Conservation (phyloP, 495 filamentous ascomycete genomes). For the Hypoxylon rickii region DNA sequence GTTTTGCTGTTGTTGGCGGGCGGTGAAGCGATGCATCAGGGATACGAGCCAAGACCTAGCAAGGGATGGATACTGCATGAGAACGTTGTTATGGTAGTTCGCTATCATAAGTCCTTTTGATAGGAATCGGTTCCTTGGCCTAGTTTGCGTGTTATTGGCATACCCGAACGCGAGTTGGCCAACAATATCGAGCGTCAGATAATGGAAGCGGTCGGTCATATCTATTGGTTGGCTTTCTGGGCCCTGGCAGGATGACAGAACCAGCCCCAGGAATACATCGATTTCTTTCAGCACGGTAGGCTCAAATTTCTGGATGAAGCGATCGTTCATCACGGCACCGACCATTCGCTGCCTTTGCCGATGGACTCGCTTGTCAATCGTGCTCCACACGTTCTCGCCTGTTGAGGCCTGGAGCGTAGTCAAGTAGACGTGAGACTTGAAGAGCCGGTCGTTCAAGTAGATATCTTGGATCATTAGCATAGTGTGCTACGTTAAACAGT, state of each 20-base stretch:
- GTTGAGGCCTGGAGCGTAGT: background rate
- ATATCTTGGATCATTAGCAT: constrained; percentile 38
- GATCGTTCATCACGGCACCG: constrained; percentile 18
- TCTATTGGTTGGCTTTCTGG: background rate
- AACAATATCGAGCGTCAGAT: constrained; percentile 25
- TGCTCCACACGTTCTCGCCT: background rate
- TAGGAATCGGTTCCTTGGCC: constrained; percentile 6
- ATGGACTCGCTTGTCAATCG: background rate
- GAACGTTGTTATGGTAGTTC: constrained; percentile 4
- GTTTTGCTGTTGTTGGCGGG: background rate
- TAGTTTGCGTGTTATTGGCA: constrained; percentile 18
- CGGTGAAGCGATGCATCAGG: background rate
- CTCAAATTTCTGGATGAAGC: constrained; percentile 27
- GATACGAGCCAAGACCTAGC: background rate
- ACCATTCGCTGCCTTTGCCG: constrained; percentile 1
- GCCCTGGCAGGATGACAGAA: constrained; percentile 35
- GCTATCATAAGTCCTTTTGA: background rate
- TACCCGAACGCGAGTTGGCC: constrained; percentile 31
- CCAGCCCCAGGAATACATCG: constrained; percentile 17
- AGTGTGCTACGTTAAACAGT: no score
- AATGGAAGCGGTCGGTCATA: constrained; percentile 8
- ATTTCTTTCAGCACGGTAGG: constrained; percentile 26
- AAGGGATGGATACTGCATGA: constrained; percentile 23
- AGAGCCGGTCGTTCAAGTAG: background rate
- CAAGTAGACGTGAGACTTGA: background rate